phyloP scores from a whole-genome alignment of 352 stramenopile species.

The Thalassiosira hispida region DNA sequence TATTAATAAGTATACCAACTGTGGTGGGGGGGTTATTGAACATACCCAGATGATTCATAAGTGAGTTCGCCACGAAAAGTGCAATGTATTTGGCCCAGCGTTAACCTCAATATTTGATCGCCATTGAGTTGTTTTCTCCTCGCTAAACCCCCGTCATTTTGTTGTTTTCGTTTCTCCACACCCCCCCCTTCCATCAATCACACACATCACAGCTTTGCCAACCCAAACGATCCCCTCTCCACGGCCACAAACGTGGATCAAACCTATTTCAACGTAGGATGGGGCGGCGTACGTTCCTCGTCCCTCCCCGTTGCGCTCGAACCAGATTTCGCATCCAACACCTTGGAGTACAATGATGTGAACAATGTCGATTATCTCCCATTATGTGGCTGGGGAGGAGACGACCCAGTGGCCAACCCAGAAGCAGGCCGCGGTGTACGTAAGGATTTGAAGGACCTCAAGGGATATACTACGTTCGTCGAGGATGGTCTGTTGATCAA shows the following conservation, averaged over 20 bases:
- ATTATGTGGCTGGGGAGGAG: conserved; percentile 1
- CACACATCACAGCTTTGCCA: conserved; percentile 27
- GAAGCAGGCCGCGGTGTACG: neutral
- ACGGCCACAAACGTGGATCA: conserved; percentile 30
- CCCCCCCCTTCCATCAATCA: no score
- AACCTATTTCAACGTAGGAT: conserved; percentile 35
- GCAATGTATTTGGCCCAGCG: neutral
- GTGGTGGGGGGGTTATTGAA: conserved; percentile 39
- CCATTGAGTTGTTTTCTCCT: no score
- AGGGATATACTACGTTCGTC: conserved; percentile 34
- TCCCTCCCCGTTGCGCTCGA: conserved; percentile 23
- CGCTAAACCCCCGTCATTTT: no score
- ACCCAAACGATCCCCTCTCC: conserved; percentile 3
- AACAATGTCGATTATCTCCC: conserved; percentile 17
- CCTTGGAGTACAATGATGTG: conserved; percentile 7
- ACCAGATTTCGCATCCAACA: neutral
- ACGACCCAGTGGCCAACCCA: neutral
- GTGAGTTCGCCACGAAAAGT: conserved; percentile 12
- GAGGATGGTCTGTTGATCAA: conserved; percentile 17
- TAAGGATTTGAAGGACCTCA: conserved; percentile 1
- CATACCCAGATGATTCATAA: conserved; percentile 50
- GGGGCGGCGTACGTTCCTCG: conserved; percentile 14
- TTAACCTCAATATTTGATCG: no score
- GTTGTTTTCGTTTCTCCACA: no score
- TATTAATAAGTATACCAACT: conserved; percentile 48